Evolutionary conservation across 1,284 basidiomycete genomes (phyloP).

Genomic region (Sphaerobolus stellatus): DNA sequence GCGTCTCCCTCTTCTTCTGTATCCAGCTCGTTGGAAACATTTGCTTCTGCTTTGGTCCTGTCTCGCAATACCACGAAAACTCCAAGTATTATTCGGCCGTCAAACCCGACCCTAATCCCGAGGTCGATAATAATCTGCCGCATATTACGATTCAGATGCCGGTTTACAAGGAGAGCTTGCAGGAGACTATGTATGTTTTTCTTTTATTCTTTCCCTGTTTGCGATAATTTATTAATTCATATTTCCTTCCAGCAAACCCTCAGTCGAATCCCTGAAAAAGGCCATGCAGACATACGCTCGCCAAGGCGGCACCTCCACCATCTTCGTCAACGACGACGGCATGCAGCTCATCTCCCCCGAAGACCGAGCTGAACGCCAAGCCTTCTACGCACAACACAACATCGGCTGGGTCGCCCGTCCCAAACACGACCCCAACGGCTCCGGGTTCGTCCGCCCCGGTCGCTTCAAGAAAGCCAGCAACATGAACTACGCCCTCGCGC

Average conservation of each 20-base stretch:
- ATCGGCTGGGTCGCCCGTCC: slow-evolving; percentile 85
- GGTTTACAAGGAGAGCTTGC: slow-evolving; percentile 76
- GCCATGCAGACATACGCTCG: slow-evolving; percentile 86
- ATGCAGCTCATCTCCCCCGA: slow-evolving; percentile 51
- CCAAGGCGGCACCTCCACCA: slow-evolving; percentile 75
- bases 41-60: slow-evolving; percentile 63
- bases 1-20: slow-evolving; percentile 69
- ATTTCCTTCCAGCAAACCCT: slow-evolving; percentile 54
- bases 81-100: slow-evolving; percentile 70
- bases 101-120: slow-evolving; percentile 56
- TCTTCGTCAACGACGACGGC: slow-evolving; percentile 80
- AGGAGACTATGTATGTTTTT: slow-evolving; percentile 60
- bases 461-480: slow-evolving; percentile 90
- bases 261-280: slow-evolving; percentile 77
- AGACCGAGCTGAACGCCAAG: slow-evolving; percentile 63
- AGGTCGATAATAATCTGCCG: slow-evolving; percentile 61
- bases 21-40: slow-evolving; percentile 61
- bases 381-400: slow-evolving; percentile 78
- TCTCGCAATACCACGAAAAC: slow-evolving; percentile 74
- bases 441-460: slow-evolving; percentile 78
- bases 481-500: slow-evolving; percentile 80
- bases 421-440: slow-evolving; percentile 50
- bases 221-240: not conserved
- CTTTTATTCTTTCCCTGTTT: not conserved
- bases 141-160: slow-evolving; percentile 79